Conservation (phyloP, 306 rosid species). For the Erythrophleum fordii region DNA sequence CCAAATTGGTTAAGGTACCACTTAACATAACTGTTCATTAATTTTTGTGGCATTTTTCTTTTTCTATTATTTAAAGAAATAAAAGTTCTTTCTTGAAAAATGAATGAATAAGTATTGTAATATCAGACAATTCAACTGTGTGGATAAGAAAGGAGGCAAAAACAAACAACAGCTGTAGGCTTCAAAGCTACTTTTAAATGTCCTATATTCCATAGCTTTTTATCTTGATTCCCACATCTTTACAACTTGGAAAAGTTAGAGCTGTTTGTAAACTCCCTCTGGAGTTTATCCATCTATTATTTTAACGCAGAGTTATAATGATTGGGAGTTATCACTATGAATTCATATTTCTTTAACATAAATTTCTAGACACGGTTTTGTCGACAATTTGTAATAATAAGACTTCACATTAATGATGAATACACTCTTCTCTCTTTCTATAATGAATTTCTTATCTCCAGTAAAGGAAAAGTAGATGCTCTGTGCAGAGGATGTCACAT, state of each 20-base stretch:
- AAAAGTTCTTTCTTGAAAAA: background rate
- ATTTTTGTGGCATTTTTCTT: background rate
- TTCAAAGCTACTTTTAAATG: conserved; percentile 45
- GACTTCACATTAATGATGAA: background rate
- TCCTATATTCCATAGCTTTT: conserved; percentile 46
- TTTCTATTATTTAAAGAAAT: background rate
- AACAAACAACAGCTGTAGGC: conserved; percentile 33
- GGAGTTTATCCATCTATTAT: background rate
- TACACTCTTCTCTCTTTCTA: background rate
- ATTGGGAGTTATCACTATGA: background rate
- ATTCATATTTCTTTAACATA: background rate
- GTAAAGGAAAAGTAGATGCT: conserved; percentile 39
- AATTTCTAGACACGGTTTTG: no score
- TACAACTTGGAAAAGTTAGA: conserved; percentile 24
- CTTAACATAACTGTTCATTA: background rate
- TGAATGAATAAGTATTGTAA: background rate
- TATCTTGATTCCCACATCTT: conserved; percentile 34
- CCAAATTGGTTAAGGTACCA: background rate
- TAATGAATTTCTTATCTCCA: conserved; percentile 37
- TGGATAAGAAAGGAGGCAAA: conserved; percentile 30
- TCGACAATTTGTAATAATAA: background rate
- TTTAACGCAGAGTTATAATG: no score
- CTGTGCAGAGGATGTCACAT: conserved; percentile 23
- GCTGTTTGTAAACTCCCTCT: conserved; percentile 10
- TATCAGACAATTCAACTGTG: background rate